Percentiles rank a stretch among this genome's conserved stretches.
phyloP scores from a whole-genome alignment of 805 yeast genomes.

The Ogataea allantospora region DNA sequence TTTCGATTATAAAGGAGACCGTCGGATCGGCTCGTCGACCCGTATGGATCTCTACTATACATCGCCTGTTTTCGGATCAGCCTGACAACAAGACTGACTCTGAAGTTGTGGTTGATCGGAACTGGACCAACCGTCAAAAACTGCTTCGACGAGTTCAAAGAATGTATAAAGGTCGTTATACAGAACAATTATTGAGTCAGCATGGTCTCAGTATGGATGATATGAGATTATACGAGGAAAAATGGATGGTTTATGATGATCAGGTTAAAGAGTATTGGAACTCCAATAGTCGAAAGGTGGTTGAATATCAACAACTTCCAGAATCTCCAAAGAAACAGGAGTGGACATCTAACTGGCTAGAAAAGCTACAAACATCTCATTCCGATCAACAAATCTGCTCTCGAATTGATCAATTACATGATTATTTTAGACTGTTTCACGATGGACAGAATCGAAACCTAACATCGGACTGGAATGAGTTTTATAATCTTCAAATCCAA shows the following conservation, averaged over 20 bases:
- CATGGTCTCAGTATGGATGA: background rate
- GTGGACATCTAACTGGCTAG: background rate
- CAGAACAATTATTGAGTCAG: background rate
- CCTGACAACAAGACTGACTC: background rate
- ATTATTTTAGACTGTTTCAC: constrained; percentile 2
- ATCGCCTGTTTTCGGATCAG: background rate
- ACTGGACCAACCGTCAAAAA: constrained; percentile 13
- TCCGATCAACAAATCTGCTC: background rate
- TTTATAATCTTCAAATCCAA: background rate
- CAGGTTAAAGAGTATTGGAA: constrained; percentile 9
- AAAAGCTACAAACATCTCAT: background rate
- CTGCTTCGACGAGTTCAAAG: constrained; percentile 3
- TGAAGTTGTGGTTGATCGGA: constrained; percentile 3
- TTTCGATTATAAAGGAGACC: constrained; percentile 1
- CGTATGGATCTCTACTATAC: background rate
- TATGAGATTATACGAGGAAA: constrained; percentile 1
- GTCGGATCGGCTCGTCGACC: constrained; percentile 4
- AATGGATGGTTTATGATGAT: background rate
- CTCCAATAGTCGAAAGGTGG: background rate
- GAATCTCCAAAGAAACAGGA: background rate
- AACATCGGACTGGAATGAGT: background rate
- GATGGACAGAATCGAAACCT: background rate
- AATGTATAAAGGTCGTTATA: background rate
- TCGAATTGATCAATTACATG: constrained; percentile 2
- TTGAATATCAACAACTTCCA: background rate